These are phyloP conservation scores for Cymodocea nodosa DNA, from an alignment of 116 monocot species.

Conservation along the genomic window DNA sequence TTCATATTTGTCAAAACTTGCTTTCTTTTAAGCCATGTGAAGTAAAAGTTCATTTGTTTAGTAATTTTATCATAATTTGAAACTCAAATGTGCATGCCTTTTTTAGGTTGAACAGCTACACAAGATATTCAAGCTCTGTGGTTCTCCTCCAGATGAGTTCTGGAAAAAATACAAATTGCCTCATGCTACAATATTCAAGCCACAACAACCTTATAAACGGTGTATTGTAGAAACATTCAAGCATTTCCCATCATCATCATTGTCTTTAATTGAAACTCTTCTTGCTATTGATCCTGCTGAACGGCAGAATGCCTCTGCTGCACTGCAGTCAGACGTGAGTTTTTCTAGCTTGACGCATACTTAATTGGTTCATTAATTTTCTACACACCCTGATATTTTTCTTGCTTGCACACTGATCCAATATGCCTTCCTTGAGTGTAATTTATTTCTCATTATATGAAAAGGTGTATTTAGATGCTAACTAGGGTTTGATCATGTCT, in stretches of 20 bases:
- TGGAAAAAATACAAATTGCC: constrained; percentile 93
- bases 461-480: too few relatives aligned
- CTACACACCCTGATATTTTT: too few relatives aligned
- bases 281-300: constrained; percentile 83
- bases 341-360: constrained; percentile 1
- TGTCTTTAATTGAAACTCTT: constrained; percentile 74
- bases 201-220: constrained; percentile 77
- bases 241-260: constrained; percentile 63
- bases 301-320: constrained; percentile 60
- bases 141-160: constrained; percentile 86
- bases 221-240: constrained; percentile 63
- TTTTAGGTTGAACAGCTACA: constrained; percentile 82
- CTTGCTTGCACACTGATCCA: too few relatives aligned
- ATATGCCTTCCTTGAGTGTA: too few relatives aligned
- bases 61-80: too few relatives aligned
- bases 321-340: constrained; percentile 67
- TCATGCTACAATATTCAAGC: constrained; percentile 78
- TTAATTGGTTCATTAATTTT: not conserved
- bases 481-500: too few relatives aligned
- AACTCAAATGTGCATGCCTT: not conserved
- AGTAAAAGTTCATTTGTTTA: too few relatives aligned
- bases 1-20: not conserved
- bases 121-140: constrained; percentile 88
- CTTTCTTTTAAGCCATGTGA: too few relatives aligned
- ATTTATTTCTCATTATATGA: too few relatives aligned